phyloP scores from a whole-genome alignment of 345 rosid genomes.

The Zanthoxylum bungeanum region DNA sequence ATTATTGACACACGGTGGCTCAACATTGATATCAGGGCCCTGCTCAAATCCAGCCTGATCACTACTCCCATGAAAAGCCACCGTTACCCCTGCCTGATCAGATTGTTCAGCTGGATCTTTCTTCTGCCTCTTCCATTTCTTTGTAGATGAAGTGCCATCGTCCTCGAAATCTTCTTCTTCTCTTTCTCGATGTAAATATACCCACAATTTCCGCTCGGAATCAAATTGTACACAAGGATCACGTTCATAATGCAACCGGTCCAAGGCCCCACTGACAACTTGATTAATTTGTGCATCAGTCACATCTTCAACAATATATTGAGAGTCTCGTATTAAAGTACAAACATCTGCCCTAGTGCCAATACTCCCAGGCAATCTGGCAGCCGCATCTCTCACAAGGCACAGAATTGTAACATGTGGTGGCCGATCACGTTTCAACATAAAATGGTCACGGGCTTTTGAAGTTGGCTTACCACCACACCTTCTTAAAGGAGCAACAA shows the following conservation, averaged over 20 bases:
- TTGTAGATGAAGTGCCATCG: constrained; percentile 98
- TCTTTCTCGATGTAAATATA: constrained; percentile 88
- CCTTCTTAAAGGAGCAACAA: constrained; percentile 98
- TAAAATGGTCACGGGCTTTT: constrained; percentile 97
- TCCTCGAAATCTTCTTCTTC: constrained; percentile 99
- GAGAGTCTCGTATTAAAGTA: constrained; percentile 92
- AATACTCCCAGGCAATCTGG: constrained; percentile 96
- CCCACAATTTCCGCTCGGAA: constrained; percentile 95
- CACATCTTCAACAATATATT: constrained; percentile 88
- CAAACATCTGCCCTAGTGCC: constrained; percentile 99
- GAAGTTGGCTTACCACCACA: constrained; percentile 99
- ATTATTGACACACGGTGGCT: constrained; percentile 43
- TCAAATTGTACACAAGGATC: constrained; percentile 99
- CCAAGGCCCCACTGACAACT: constrained; percentile 98
- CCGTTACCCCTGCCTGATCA: constrained; percentile 72
- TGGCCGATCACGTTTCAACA: constrained; percentile 98
- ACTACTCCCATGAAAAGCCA: constrained; percentile 49
- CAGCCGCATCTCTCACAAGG: constrained; percentile 97
- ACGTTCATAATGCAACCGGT: constrained; percentile 96
- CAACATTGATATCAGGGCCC: constrained; percentile 65
- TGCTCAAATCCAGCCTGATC: constrained; percentile 66
- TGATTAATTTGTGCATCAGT: constrained; percentile 91
- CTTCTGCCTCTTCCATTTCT: constrained; percentile 98
- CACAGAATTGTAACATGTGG: constrained; percentile 98
- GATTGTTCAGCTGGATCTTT: constrained; percentile 84